Conservation (phyloP, 257 asterid genomes). For the Scutellaria minor region DNA sequence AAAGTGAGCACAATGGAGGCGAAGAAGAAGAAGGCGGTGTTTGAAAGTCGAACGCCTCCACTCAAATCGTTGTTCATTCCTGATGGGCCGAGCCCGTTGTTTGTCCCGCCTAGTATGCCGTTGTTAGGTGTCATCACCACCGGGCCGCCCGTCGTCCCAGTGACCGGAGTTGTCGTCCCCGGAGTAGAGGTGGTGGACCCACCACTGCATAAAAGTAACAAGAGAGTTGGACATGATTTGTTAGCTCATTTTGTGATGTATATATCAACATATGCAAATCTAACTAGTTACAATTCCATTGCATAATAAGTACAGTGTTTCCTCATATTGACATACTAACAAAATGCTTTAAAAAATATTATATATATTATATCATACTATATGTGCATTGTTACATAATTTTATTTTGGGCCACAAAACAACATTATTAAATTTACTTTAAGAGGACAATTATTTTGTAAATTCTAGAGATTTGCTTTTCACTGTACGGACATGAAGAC, state of each 20-base stretch:
- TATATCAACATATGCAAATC: too few species aligned
- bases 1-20: conserved; percentile 32
- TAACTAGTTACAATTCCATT: too few species aligned
- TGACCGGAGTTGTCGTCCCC: conserved; percentile 37
- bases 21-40: conserved; percentile 28
- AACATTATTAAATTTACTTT: too few species aligned
- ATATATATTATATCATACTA: too few species aligned
- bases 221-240: not conserved
- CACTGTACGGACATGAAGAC: conserved; percentile 26
- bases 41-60: conserved; percentile 38
- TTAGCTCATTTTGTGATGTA: not conserved
- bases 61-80: conserved; percentile 54
- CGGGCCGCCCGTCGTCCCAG: conserved; percentile 50
- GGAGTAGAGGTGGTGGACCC: conserved; percentile 41
- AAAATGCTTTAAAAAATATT: too few species aligned
- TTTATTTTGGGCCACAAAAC: too few species aligned
- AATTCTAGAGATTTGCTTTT: not conserved
- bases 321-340: too few species aligned
- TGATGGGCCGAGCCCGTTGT: conserved; percentile 61
- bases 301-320: too few species aligned
- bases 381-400: too few species aligned
- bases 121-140: conserved; percentile 52
- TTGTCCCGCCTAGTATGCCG: conserved; percentile 61
- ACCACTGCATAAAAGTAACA: conserved; percentile 28
- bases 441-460: too few species aligned